Evolutionary conservation across 2,329 filamentous ascomycete genomes (phyloP).

Genomic region (Arthrobotrys musiformis): DNA sequence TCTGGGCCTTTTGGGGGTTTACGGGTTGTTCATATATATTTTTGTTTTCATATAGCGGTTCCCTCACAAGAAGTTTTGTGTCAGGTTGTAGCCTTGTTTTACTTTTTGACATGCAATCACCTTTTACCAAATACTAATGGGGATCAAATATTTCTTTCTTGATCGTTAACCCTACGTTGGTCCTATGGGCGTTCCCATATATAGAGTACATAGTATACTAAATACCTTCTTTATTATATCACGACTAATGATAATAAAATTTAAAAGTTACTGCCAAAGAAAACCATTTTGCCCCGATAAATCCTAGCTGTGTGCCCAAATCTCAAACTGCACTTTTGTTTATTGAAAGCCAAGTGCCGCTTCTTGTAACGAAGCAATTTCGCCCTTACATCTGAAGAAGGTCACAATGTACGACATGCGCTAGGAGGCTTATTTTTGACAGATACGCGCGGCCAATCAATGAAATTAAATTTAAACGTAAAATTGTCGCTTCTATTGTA

Average conservation of each 20-base stretch:
- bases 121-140: constrained; percentile 6
- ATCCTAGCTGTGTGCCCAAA: neutral
- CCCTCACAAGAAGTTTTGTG: constrained; percentile 13
- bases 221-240: neutral
- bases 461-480: too few species aligned
- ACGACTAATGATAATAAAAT: constrained; percentile 21
- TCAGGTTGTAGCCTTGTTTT: constrained; percentile 26
- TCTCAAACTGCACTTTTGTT: neutral
- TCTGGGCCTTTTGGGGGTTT: neutral
- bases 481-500: too few species aligned
- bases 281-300: neutral
- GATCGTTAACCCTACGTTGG: neutral
- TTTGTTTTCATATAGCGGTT: constrained; percentile 17
- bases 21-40: neutral
- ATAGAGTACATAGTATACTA: neutral
- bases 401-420: too few species aligned
- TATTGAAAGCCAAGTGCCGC: neutral
- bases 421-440: too few species aligned
- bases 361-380: too few species aligned
- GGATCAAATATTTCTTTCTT: neutral
- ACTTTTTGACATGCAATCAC: neutral
- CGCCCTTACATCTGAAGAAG: too few species aligned
- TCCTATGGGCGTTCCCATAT: neutral
- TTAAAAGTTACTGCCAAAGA: neutral
- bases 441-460: too few species aligned